phyloP scores from a whole-genome alignment of 345 rosid species.

The Turritis glabra region DNA sequence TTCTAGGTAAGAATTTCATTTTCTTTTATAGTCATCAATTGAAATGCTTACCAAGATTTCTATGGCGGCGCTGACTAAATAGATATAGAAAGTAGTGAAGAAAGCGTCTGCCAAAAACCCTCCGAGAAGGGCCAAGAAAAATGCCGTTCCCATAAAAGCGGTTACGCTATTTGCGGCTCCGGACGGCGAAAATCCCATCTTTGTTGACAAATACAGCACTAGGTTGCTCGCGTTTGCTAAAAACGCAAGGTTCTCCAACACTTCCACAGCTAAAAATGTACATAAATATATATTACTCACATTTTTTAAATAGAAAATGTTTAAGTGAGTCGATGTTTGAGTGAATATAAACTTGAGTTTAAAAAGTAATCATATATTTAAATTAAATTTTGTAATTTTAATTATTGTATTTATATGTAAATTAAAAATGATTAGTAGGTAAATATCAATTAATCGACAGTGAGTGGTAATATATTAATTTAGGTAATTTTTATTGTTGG shows the following conservation, averaged over 20 bases:
- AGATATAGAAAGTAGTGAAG: conserved; percentile 69
- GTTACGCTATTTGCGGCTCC: conserved; percentile 79
- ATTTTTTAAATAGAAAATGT: too few species aligned
- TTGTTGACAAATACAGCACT: conserved; percentile 69
- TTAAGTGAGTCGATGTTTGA: too few species aligned
- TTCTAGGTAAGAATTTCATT: too few species aligned
- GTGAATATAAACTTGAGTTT: too few species aligned
- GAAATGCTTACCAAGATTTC: conserved; percentile 62
- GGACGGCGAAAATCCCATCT: conserved; percentile 82
- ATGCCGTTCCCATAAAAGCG: conserved; percentile 89
- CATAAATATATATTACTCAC: too few species aligned
- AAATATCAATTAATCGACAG: neutral
- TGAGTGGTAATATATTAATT: neutral
- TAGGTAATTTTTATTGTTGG: neutral
- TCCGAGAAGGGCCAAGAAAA: conserved; percentile 83
- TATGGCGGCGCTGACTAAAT: conserved; percentile 64
- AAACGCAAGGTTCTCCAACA: conserved; percentile 86
- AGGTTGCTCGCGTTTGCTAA: conserved; percentile 93
- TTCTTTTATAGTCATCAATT: too few species aligned
- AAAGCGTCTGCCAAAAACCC: conserved; percentile 81
- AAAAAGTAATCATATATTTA: too few species aligned
- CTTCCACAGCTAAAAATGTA: conserved; percentile 62
- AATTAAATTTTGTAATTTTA: neutral
- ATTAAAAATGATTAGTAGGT: neutral
- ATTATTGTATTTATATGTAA: neutral